Base-by-base conservation (phyloP, 331 rosid genomes). In the Phaseolus coccineus region DNA sequence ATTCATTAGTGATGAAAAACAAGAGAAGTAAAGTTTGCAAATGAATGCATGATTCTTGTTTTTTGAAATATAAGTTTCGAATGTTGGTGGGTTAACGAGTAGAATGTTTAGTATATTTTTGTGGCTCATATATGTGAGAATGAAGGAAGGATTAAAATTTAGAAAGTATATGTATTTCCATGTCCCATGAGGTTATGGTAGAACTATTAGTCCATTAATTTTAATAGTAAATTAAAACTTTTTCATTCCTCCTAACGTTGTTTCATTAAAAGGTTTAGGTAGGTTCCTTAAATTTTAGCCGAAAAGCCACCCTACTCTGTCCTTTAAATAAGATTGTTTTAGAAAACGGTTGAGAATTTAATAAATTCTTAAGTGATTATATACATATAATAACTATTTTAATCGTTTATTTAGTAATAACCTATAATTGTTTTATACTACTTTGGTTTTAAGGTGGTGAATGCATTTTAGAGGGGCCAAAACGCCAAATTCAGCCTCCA, bases 221-320 rank as follows among this genome's bases (percentile, higher is more conserved):
- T 61, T 31, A 31, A 31, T 14, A 62, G 6, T 33, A 30, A 30
- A 30, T 61, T 62, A 15, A 62, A 62, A 14, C 10, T 62, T 62
- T 4, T 31, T 14, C 2, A 1, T 31, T 42, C 25, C 68, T 31
- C 24, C 6, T 5, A 6, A 1, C 1, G 46, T 31, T 63, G 69
- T 63, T 63, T 16, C 69, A 63, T 31, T 63, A 63, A 63, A 63
- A 63, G 46, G 44, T 62, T 63, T 63, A 63, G 69, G 69, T 63
- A 12, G 14, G 6, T 6, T 33, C 46, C 25, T 33, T 63, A 13
- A 59, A 33, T 33, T 15, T 63, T 63, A 33, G 69, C 44, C 69
- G 69, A 63, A 62, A 31, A 63, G 69, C 46, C 46, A 33, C 46
- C 25, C 27, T 33, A 63, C 13, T 7, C 5, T 13, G 37, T 59